Percentiles rank a stretch among this genome's conserved stretches.
These are phyloP conservation scores for Phytophthora chlamydospora DNA, from an alignment of 352 stramenopile genomes.

Conservation along the genomic window DNA sequence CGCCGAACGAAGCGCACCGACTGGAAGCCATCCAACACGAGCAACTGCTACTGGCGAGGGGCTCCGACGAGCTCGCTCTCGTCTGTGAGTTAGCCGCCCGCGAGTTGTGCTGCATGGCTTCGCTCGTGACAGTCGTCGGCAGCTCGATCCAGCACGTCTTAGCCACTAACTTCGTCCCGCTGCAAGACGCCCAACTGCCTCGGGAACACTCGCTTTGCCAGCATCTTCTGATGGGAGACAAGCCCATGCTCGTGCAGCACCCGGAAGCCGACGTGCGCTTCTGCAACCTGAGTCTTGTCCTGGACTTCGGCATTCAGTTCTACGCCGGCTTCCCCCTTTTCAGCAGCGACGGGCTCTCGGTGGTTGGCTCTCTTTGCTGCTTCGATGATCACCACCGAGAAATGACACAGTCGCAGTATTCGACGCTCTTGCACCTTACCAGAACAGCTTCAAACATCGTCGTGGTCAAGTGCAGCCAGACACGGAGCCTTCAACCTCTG, in stretches of 20 bases:
- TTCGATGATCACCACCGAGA: constrained; percentile 26
- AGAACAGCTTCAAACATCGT: constrained; percentile 25
- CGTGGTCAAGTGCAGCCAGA: constrained; percentile 8
- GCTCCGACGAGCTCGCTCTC: constrained; percentile 40
- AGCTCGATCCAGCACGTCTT: constrained; percentile 39
- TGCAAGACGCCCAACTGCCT: constrained; percentile 31
- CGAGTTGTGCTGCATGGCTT: constrained; percentile 45
- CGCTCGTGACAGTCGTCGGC: constrained; percentile 50
- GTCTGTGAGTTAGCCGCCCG: constrained; percentile 43
- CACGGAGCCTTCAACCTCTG: constrained; percentile 2
- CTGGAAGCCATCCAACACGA: constrained; percentile 40
- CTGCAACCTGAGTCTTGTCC: constrained; percentile 33
- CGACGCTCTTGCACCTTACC: constrained; percentile 30
- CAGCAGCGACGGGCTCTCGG: constrained; percentile 16
- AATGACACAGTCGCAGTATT: constrained; percentile 44
- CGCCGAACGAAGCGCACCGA: constrained; percentile 44
- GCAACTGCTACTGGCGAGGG: constrained; percentile 26
- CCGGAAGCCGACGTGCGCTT: constrained; percentile 64
- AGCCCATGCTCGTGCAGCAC: constrained; percentile 56
- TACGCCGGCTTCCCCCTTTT: constrained; percentile 61
- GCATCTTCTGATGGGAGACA: constrained; percentile 54
- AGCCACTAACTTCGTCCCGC: constrained; percentile 36
- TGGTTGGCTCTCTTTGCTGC: constrained; percentile 38
- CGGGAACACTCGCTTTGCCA: constrained; percentile 54
- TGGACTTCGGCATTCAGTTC: constrained; percentile 44